These are phyloP conservation scores for Syncephalastrum monosporum DNA, from an alignment of 371 early-diverging fungal genomes.

Conservation along the genomic window DNA sequence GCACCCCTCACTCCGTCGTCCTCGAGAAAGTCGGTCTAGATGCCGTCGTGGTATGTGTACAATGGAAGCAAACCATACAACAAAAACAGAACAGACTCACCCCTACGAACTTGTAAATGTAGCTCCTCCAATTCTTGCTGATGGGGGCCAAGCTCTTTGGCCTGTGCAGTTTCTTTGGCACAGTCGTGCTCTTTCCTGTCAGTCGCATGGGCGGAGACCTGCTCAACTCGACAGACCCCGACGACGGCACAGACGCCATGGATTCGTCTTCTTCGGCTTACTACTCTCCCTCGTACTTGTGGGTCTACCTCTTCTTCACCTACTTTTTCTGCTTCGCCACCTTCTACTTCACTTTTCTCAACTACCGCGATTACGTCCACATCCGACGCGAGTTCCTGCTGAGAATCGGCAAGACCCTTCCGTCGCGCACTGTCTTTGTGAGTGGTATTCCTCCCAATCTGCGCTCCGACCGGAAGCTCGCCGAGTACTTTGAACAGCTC, in stretches of 20 bases:
- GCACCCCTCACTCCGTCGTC: slow-evolving; percentile 53
- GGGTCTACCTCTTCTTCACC: slow-evolving; percentile 62
- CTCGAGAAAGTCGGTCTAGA: slow-evolving; percentile 67
- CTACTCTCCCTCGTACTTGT: slow-evolving; percentile 38
- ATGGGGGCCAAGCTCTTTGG: slow-evolving; percentile 51
- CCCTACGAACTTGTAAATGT: neutral
- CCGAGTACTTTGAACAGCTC: slow-evolving; percentile 58
- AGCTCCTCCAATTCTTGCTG: slow-evolving; percentile 55
- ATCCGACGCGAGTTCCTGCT: slow-evolving; percentile 55
- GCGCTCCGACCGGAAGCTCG: slow-evolving; percentile 49
- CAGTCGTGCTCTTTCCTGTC: slow-evolving; percentile 44
- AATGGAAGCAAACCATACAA: neutral
- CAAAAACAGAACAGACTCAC: neutral
- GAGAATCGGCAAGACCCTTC: slow-evolving; percentile 47
- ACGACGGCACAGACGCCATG: neutral
- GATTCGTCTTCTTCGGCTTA: slow-evolving; percentile 3
- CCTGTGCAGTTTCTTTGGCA: slow-evolving; percentile 51
- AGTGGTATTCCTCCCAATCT: slow-evolving; percentile 57
- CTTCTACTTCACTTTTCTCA: slow-evolving; percentile 58
- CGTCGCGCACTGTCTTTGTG: slow-evolving; percentile 60
- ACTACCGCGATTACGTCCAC: slow-evolving; percentile 58
- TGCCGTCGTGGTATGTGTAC: slow-evolving; percentile 55
- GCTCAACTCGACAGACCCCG: slow-evolving; percentile 22
- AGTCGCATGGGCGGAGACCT: slow-evolving; percentile 49
- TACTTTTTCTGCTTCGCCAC: slow-evolving; percentile 63